phyloP scores from a whole-genome alignment of 768 basidiomycete genomes.

The Mycena belliarum region DNA sequence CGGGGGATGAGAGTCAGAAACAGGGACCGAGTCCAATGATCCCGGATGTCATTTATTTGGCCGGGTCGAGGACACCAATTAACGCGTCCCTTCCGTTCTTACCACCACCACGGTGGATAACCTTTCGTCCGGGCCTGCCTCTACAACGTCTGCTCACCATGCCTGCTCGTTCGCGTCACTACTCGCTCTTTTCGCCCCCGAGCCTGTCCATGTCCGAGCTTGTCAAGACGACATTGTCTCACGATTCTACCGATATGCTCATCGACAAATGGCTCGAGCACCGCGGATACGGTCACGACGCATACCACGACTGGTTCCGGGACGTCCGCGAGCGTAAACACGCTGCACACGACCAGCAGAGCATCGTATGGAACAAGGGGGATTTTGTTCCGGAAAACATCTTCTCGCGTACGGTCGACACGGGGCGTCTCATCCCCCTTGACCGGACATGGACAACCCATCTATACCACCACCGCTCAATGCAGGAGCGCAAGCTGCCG shows the following conservation, averaged over 20 bases:
- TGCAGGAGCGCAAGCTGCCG: conserved; percentile 68
- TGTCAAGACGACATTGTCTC: conserved; percentile 35
- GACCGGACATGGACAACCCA: conserved; percentile 83
- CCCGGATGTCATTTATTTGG: background rate
- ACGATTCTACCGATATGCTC: conserved; percentile 74
- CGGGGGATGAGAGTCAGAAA: too few relatives aligned
- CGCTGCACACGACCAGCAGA: conserved; percentile 51
- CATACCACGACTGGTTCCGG: conserved; percentile 77
- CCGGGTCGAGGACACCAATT: too few relatives aligned
- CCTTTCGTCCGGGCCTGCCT: background rate
- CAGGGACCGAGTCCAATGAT: too few relatives aligned
- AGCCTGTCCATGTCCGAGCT: conserved; percentile 76
- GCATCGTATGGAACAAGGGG: conserved; percentile 66
- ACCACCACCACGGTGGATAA: too few relatives aligned
- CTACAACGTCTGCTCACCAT: conserved; percentile 25
- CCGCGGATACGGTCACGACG: conserved; percentile 57
- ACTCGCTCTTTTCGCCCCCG: conserved; percentile 68
- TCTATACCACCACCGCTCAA: conserved; percentile 75
- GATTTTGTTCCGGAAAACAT: conserved; percentile 79
- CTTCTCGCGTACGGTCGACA: conserved; percentile 78
- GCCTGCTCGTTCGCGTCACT: conserved; percentile 48
- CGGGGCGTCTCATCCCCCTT: conserved; percentile 74
- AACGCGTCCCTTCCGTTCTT: too few relatives aligned
- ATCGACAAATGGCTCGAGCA: conserved; percentile 87
- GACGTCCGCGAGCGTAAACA: conserved; percentile 69